Conservation (phyloP, 768 basidiomycete species). For the Solioccasus polychromus region DNA sequence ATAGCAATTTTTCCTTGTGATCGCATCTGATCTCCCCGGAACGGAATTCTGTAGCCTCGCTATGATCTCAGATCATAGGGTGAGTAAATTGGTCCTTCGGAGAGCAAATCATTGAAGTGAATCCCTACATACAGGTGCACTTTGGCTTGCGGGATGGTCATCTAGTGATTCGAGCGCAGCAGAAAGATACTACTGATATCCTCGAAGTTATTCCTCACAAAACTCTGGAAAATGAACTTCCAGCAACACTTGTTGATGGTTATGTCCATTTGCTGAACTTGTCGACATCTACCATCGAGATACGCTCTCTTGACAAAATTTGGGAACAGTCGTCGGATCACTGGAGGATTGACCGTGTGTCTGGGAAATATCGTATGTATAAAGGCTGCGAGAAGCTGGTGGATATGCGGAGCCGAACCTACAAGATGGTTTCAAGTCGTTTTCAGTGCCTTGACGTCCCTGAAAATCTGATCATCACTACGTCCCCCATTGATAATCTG, state of each 20-base stretch:
- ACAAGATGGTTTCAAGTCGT: conserved; percentile 13
- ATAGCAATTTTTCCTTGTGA: conserved; percentile 4
- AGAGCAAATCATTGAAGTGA: no score
- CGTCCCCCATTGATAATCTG: not conserved
- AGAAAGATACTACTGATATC: not conserved
- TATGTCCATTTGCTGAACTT: conserved; percentile 23
- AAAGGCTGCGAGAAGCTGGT: conserved; percentile 6
- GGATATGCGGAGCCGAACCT: conserved; percentile 20
- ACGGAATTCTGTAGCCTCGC: conserved; percentile 13
- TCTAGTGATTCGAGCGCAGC: conserved; percentile 12
- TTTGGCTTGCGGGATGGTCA: conserved; percentile 2
- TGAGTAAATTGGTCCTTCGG: not conserved
- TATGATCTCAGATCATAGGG: conserved; percentile 4
- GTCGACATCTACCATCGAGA: not conserved
- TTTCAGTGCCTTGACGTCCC: conserved; percentile 9
- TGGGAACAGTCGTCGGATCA: conserved; percentile 4
- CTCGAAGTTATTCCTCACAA: conserved; percentile 14
- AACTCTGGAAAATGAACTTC: conserved; percentile 16
- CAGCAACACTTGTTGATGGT: conserved; percentile 8
- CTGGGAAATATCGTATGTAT: not conserved
- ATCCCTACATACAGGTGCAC: conserved; percentile 6
- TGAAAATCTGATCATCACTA: conserved; percentile 11
- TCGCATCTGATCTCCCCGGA: conserved; percentile 9
- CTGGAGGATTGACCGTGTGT: conserved; percentile 11
- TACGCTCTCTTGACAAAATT: not conserved